These are phyloP conservation scores for Incumbomyces delicatus DNA, from an alignment of 2,329 filamentous ascomycete species.

Conservation along the genomic window DNA sequence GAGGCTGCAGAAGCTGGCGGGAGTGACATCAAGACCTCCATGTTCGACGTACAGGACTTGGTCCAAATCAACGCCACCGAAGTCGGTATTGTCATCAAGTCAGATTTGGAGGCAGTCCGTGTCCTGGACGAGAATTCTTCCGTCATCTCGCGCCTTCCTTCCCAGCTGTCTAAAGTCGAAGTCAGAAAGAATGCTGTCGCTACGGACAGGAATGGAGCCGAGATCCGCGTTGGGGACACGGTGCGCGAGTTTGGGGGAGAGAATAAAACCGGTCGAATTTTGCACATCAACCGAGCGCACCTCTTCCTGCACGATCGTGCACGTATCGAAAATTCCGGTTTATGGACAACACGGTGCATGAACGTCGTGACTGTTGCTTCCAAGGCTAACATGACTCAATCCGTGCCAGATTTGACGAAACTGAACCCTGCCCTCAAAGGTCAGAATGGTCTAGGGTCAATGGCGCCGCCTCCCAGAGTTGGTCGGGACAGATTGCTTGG, in stretches of 20 bases:
- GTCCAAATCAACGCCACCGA: slow-evolving; percentile 82
- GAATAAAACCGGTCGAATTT: slow-evolving; percentile 73
- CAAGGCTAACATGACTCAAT: slow-evolving; percentile 65
- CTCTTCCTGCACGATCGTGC: slow-evolving; percentile 81
- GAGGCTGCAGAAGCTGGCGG: slow-evolving; percentile 88
- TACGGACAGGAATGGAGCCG: slow-evolving; percentile 83
- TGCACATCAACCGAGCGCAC: slow-evolving; percentile 88
- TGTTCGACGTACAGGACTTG: slow-evolving; percentile 85
- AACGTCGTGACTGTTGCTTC: slow-evolving; percentile 89
- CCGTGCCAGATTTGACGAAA: slow-evolving; percentile 68
- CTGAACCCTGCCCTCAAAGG: slow-evolving; percentile 82
- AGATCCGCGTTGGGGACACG: slow-evolving; percentile 83
- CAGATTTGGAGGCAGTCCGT: slow-evolving; percentile 83
- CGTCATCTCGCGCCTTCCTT: slow-evolving; percentile 71
- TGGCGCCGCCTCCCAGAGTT: slow-evolving; percentile 56
- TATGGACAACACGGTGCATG: slow-evolving; percentile 76
- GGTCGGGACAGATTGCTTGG: slow-evolving; percentile 78
- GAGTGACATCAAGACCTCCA: slow-evolving; percentile 48
- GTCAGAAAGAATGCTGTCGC: slow-evolving; percentile 76
- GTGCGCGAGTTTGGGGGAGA: slow-evolving; percentile 86
- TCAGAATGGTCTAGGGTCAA: slow-evolving; percentile 48
- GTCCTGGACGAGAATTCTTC: slow-evolving; percentile 87
- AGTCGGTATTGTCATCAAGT: slow-evolving; percentile 86
- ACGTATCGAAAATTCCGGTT: slow-evolving; percentile 74
- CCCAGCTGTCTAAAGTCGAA: slow-evolving; percentile 83